Percentiles rank a stretch among this genome's conserved stretches.
phyloP scores from a whole-genome alignment of 2,329 filamentous ascomycete genomes.

The Emydomyces testavorans region DNA sequence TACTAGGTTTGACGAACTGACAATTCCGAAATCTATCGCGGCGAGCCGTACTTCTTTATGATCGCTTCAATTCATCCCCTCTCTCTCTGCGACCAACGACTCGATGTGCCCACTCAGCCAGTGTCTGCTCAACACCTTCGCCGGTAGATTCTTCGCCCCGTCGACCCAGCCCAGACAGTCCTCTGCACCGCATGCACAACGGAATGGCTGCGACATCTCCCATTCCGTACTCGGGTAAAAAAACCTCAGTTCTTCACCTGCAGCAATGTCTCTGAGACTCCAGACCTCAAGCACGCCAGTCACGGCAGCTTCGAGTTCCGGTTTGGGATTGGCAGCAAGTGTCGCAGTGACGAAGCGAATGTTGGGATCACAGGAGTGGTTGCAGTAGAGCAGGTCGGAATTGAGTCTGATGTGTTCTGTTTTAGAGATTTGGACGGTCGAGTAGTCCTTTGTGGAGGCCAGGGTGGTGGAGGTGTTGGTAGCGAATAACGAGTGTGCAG shows the following conservation, averaged over 20 bases:
- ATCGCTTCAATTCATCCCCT: slow-evolving; percentile 7
- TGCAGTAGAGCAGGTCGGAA: slow-evolving; percentile 56
- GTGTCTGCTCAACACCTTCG: slow-evolving; percentile 43
- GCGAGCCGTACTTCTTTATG: too few relatives aligned
- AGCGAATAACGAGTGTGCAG: slow-evolving; percentile 54
- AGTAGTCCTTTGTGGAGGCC: slow-evolving; percentile 41
- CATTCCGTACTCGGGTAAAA: slow-evolving; percentile 69
- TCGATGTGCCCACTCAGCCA: slow-evolving; percentile 53
- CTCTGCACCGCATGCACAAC: slow-evolving; percentile 48
- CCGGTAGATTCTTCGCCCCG: slow-evolving; percentile 51
- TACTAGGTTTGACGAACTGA: too few relatives aligned
- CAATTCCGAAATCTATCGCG: too few relatives aligned
- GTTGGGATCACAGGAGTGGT: slow-evolving; percentile 56
- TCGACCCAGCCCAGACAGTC: slow-evolving; percentile 51
- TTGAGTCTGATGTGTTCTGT: slow-evolving; percentile 51
- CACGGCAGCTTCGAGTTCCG: slow-evolving; percentile 23
- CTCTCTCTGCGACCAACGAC: slow-evolving; percentile 13
- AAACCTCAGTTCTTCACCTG: slow-evolving; percentile 42
- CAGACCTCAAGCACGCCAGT: slow-evolving; percentile 16
- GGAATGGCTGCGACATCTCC: slow-evolving; percentile 60
- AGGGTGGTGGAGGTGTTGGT: slow-evolving; percentile 46
- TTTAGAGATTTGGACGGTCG: slow-evolving; percentile 50
- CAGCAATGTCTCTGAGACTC: slow-evolving; percentile 16
- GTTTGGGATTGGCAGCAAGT: slow-evolving; percentile 45
- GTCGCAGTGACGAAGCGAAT: slow-evolving; percentile 47